phyloP scores from a whole-genome alignment of 371 early-diverging fungal genomes.

The Umbelopsis sp. region DNA sequence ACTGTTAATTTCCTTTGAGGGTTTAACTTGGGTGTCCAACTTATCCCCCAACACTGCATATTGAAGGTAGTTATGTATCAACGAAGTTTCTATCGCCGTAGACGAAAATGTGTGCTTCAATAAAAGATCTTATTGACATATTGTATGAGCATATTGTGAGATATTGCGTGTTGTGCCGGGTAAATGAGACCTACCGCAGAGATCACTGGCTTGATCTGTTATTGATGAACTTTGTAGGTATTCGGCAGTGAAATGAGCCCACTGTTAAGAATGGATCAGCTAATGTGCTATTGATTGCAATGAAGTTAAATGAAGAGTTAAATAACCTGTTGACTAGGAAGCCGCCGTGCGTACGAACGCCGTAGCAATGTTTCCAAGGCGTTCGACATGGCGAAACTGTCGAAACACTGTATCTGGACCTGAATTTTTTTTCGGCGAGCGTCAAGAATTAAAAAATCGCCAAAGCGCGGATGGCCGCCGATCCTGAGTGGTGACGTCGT shows the following conservation, averaged over 20 bases:
- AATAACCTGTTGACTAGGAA: slow-evolving; percentile 25
- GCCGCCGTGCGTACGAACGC: slow-evolving; percentile 41
- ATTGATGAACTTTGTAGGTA: slow-evolving; percentile 3
- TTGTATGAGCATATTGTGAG: background rate
- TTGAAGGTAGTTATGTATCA: slow-evolving; percentile 11
- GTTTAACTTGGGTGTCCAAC: background rate
- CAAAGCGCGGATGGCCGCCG: too few species aligned
- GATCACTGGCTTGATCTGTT: background rate
- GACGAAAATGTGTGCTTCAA: slow-evolving; percentile 16
- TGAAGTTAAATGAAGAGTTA: slow-evolving; percentile 12
- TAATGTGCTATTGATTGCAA: slow-evolving; percentile 22
- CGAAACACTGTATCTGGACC: background rate
- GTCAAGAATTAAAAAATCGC: too few species aligned
- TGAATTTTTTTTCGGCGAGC: background rate
- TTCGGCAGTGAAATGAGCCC: background rate
- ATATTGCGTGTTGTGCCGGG: background rate
- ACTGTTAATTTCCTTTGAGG: background rate
- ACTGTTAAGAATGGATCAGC: background rate
- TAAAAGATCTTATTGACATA: background rate
- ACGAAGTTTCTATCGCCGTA: background rate
- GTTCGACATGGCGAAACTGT: background rate
- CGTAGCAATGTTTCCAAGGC: slow-evolving; percentile 34
- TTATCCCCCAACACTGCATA: background rate
- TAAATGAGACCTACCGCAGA: background rate
- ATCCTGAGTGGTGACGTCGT: too few species aligned